phyloP scores from a whole-genome alignment of 805 yeast genomes.

The Sporopachydermia quercuum region DNA sequence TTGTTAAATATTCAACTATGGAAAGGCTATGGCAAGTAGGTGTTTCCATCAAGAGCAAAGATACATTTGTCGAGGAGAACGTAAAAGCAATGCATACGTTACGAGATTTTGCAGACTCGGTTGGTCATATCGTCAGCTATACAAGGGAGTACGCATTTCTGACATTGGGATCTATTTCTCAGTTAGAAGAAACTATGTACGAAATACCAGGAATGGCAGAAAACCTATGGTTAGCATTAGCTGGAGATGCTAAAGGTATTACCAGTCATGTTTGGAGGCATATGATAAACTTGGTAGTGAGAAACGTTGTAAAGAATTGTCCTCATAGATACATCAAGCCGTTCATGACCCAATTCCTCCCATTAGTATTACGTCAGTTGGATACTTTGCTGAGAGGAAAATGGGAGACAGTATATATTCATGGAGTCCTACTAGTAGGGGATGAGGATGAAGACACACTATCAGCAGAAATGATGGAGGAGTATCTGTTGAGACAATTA shows the following conservation, averaged over 20 bases:
- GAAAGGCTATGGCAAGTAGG: slow-evolving; percentile 99
- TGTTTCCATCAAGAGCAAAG: slow-evolving; percentile 84
- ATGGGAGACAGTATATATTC: slow-evolving; percentile 56
- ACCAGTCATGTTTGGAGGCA: slow-evolving; percentile 96
- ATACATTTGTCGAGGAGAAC: slow-evolving; percentile 85
- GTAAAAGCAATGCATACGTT: slow-evolving; percentile 88
- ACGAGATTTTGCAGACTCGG: slow-evolving; percentile 94
- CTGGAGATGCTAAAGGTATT: slow-evolving; percentile 73
- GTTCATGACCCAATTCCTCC: slow-evolving; percentile 68
- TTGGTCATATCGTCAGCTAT: slow-evolving; percentile 89
- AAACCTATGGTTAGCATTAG: slow-evolving; percentile 71
- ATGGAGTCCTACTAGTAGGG: slow-evolving; percentile 32
- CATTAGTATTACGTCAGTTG: slow-evolving; percentile 56
- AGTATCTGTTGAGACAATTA: slow-evolving; percentile 80
- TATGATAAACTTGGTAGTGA: slow-evolving; percentile 75
- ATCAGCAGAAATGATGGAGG: slow-evolving; percentile 98
- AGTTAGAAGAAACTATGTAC: slow-evolving; percentile 77
- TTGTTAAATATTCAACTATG: slow-evolving; percentile 76
- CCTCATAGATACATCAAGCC: slow-evolving; percentile 52
- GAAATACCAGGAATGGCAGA: slow-evolving; percentile 72
- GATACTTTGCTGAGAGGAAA: slow-evolving; percentile 58
- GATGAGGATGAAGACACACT: slow-evolving; percentile 64
- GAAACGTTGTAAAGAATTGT: slow-evolving; percentile 80
- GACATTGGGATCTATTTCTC: slow-evolving; percentile 79
- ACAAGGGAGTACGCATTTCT: slow-evolving; percentile 92